A percentile compares a stretch with the other conserved stretches of the same genome.
These are phyloP conservation scores for Inga laurina DNA, from an alignment of 306 rosid species.

Conservation along the genomic window DNA sequence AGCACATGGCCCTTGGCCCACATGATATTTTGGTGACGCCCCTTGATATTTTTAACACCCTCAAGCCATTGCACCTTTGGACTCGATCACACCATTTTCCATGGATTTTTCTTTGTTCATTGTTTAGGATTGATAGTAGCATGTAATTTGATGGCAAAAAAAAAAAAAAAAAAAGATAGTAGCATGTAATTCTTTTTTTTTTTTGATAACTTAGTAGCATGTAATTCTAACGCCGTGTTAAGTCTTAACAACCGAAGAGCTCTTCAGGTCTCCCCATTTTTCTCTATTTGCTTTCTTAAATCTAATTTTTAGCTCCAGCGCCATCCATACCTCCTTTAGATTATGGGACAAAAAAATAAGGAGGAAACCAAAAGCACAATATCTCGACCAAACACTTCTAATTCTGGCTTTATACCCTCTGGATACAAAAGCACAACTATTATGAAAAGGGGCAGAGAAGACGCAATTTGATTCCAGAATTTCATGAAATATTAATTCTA, in stretches of 20 bases:
- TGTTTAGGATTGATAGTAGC: background rate
- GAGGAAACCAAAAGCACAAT: background rate
- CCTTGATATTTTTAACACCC: no score
- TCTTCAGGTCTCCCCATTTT: background rate
- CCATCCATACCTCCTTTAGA: background rate
- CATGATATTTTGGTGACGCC: no score
- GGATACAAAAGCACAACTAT: background rate
- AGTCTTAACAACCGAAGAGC: background rate
- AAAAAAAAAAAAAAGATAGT: background rate
- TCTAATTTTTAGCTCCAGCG: background rate
- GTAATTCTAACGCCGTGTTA: background rate
- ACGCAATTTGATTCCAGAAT: slow-evolving; percentile 2
- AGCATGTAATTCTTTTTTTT: background rate
- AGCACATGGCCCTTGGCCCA: no score
- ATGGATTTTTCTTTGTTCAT: no score
- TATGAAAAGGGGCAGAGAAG: background rate
- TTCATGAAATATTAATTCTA: slow-evolving; percentile 28
- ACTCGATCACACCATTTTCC: no score
- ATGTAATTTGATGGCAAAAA: background rate
- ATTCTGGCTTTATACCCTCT: background rate
- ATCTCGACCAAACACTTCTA: background rate
- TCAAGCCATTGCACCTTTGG: no score
- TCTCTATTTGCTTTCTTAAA: background rate
- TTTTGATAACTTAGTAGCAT: no score
- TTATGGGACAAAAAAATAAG: background rate